phyloP scores from a whole-genome alignment of 148 eudicot genomes.

The Heliamphora exappendiculata region DNA sequence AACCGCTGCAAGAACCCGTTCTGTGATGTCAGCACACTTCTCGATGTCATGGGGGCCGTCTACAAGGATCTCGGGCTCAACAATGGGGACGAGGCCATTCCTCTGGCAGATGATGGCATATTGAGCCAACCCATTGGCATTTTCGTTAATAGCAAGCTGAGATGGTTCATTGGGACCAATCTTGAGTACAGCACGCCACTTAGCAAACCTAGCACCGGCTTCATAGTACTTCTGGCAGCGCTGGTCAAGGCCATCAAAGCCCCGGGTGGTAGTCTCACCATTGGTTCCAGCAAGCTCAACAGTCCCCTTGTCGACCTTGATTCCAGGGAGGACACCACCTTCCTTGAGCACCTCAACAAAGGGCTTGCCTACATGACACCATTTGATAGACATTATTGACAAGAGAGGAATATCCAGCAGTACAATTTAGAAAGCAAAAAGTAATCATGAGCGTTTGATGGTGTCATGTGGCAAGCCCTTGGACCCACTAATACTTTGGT shows the following conservation, averaged over 20 bases:
- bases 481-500: too few species aligned
- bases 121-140: conserved; percentile 84
- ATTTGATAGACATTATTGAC: not conserved
- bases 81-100: conserved; percentile 82
- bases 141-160: conserved; percentile 65
- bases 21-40: conserved; percentile 78
- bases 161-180: conserved; percentile 80
- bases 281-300: conserved; percentile 82
- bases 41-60: conserved; percentile 79
- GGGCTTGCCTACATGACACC: conserved; percentile 56
- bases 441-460: too few species aligned
- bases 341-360: conserved; percentile 81
- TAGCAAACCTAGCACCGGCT: conserved; percentile 82
- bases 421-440: too few species aligned
- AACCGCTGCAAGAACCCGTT: conserved; percentile 84
- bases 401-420: too few species aligned
- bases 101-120: conserved; percentile 94
- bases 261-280: conserved; percentile 90
- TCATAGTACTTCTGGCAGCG: conserved; percentile 70
- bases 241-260: conserved; percentile 68
- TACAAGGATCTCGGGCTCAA: conserved; percentile 88
- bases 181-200: conserved; percentile 84
- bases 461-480: too few species aligned
- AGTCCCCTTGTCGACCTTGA: conserved; percentile 91
- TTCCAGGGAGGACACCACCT: conserved; percentile 80